Evolutionary conservation across 2,329 filamentous ascomycete genomes (phyloP), one percentile per base, ranked within the genome.

Genomic region (Cercospora canescens): DNA sequence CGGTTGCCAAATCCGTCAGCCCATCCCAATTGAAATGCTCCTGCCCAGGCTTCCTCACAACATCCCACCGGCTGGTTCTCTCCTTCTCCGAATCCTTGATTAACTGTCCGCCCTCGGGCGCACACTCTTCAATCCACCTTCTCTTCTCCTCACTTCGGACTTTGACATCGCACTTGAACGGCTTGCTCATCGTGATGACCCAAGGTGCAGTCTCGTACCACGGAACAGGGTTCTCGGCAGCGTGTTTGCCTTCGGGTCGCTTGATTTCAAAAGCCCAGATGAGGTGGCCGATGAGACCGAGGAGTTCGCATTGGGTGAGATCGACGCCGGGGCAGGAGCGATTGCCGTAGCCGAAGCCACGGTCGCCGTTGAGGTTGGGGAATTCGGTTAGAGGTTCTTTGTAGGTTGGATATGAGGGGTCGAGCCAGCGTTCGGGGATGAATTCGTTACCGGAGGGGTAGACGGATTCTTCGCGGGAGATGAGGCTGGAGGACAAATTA

Each of bases 331-430:
- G 74, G 66, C 76, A 78, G 58, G 69, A 71, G 21, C 76, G 75
- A 64, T 73, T 76, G 54, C 76, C 76, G 68, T 77, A 77, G 62
- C 76, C 76, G 64, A 77, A 77, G n/a, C 69, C 71, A 34, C 66
- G 70, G 68, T 76, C 72, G 66, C 72, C 72, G 67, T 70, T 69
- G 54, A 78, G 70, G 70, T 73, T 77, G 56, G 76, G 76, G 69
- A 75, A 76, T 59, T 78, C 74, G 64, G 72, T 74, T 28, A 78
- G 71, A 6, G 76, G 76, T 65, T 77, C 76, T 62, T 77, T 75
- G 72, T 75, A 78, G 59, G 76, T 76, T 21, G 76, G 76, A 66
- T 73, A 78, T 24, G 69, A 62, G 5, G 76, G 72, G 37, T 76
- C 71, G 61, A 78, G 70, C 71, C 72, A 78, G 50, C 76, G 74